Conservation (phyloP, 352 stramenopile genomes). For the Pythium dissotocum region DNA sequence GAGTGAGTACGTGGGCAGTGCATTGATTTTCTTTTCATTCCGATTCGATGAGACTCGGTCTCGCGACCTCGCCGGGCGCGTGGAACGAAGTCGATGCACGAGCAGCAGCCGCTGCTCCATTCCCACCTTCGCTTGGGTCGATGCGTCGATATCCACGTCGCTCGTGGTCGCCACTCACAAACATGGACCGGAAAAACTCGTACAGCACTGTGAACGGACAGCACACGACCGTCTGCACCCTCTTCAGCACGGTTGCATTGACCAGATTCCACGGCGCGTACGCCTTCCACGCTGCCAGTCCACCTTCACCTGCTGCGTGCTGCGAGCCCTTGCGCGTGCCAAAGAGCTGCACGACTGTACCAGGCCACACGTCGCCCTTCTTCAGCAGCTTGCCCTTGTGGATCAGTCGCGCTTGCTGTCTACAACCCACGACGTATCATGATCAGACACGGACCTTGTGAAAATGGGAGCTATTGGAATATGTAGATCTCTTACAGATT, state of each 20-base stretch:
- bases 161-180: conserved; percentile 40
- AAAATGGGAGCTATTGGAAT: too few species aligned
- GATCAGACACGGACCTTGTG: not conserved
- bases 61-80: conserved; percentile 53
- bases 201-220: conserved; percentile 62
- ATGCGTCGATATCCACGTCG: conserved; percentile 50
- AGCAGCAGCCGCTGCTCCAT: not conserved
- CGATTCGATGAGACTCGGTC: conserved; percentile 47
- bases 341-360: conserved; percentile 81
- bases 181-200: conserved; percentile 74
- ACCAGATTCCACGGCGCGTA: conserved; percentile 34
- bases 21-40: conserved; percentile 16
- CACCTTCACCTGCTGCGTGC: conserved; percentile 7
- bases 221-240: conserved; percentile 55
- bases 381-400: conserved; percentile 82
- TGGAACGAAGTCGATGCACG: conserved; percentile 39
- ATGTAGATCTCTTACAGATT: conserved; percentile 50
- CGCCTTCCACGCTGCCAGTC: conserved; percentile 28
- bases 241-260: conserved; percentile 27
- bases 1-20: not conserved
- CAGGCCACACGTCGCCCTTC: conserved; percentile 81
- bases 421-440: conserved; percentile 16
- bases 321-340: conserved; percentile 51
- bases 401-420: conserved; percentile 72
- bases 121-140: conserved; percentile 9